phyloP scores from a whole-genome alignment of 129 eudicot species.

The Flaveria robusta region DNA sequence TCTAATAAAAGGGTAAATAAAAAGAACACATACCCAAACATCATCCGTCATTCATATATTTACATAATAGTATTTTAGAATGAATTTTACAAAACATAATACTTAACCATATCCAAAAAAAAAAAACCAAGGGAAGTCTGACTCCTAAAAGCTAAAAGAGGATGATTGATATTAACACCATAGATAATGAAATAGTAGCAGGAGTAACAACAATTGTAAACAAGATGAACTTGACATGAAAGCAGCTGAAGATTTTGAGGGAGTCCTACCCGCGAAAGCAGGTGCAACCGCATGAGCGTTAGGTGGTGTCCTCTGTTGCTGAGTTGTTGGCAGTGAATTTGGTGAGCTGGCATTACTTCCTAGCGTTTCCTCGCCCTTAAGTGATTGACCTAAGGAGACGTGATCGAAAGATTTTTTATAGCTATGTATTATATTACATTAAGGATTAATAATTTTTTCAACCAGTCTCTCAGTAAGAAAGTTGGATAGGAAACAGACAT shows the following conservation, averaged over 20 bases:
- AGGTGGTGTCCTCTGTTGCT: constrained; percentile 76
- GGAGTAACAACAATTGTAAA: constrained; percentile 39
- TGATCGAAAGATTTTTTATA: not conserved
- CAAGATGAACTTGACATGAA: constrained; percentile 13
- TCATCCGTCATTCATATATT: constrained; percentile 27
- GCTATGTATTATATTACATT: not conserved
- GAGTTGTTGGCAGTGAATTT: constrained; percentile 63
- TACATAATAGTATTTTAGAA: constrained; percentile 26
- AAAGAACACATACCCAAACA: too few species aligned
- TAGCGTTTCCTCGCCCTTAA: constrained; percentile 39
- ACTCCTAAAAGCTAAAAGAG: constrained; percentile 28
- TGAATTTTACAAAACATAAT: constrained; percentile 24
- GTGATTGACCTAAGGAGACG: constrained; percentile 57
- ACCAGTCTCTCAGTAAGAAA: not conserved
- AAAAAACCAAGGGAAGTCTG: constrained; percentile 12
- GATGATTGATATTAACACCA: constrained; percentile 10
- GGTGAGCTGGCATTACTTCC: constrained; percentile 57
- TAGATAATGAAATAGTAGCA: constrained; percentile 24
- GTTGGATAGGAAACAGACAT: not conserved
- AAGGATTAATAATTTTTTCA: not conserved
- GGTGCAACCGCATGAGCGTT: constrained; percentile 65
- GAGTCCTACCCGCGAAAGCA: constrained; percentile 72
- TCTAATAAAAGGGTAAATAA: too few species aligned
- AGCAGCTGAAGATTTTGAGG: constrained; percentile 58
- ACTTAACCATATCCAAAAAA: constrained; percentile 18